phyloP scores from a whole-genome alignment of 306 rosid species.

The Rosa lucieae region DNA sequence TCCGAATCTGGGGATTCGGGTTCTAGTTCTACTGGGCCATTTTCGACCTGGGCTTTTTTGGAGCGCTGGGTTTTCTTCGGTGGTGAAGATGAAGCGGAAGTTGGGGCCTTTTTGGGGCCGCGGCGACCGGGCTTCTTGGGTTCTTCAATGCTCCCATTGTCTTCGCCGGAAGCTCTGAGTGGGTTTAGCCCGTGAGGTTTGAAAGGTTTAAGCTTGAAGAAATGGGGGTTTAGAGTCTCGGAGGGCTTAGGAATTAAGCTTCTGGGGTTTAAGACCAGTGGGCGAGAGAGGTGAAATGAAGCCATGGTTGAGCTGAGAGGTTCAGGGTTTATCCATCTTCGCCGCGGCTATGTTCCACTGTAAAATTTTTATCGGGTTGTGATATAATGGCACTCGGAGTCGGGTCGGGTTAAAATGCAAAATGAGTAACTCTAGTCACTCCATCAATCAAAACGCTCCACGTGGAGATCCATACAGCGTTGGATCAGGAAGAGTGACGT shows the following conservation, averaged over 20 bases:
- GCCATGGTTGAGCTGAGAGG: slow-evolving; percentile 48
- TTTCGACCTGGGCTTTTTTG: slow-evolving; percentile 35
- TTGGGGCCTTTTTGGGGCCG: slow-evolving; percentile 55
- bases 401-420: slow-evolving; percentile 1
- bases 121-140: slow-evolving; percentile 57
- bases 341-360: neutral
- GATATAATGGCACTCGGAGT: neutral
- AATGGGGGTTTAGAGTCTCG: slow-evolving; percentile 6
- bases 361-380: slow-evolving; percentile 27
- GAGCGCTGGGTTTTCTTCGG: slow-evolving; percentile 42
- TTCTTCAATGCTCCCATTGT: slow-evolving; percentile 43
- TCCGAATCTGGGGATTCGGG: slow-evolving; percentile 28
- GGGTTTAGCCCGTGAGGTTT: slow-evolving; percentile 18
- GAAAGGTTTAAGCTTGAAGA: slow-evolving; percentile 10
- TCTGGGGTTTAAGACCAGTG: slow-evolving; percentile 20
- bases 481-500: neutral
- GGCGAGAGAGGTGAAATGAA: slow-evolving; percentile 34
- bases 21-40: slow-evolving; percentile 31
- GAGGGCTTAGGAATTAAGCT: neutral
- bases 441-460: rapidly evolving
- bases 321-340: slow-evolving; percentile 51
- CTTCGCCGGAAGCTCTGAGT: slow-evolving; percentile 46
- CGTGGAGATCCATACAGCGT: neutral
- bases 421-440: neutral
- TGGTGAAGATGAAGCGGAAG: slow-evolving; percentile 22